phyloP scores from a whole-genome alignment of 345 rosid species.

The Eucalyptus regnans region DNA sequence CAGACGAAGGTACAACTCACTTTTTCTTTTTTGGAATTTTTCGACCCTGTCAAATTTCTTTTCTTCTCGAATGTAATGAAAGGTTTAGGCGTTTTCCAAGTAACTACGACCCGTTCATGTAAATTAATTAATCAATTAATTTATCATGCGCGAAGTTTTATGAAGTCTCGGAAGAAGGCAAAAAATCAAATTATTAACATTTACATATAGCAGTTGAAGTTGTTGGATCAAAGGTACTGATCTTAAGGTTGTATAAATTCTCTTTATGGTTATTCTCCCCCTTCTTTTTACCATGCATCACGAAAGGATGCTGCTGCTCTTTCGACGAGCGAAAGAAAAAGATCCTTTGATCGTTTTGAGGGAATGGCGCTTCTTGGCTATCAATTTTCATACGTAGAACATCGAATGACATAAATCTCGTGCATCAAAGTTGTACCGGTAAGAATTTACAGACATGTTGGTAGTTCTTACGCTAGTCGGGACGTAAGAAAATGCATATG shows the following conservation, averaged over 20 bases:
- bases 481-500: neutral
- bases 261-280: neutral
- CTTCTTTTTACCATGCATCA: neutral
- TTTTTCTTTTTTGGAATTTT: neutral
- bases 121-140: neutral
- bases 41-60: neutral
- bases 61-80: neutral
- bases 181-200: neutral
- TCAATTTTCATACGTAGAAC: neutral
- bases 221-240: neutral
- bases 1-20: neutral
- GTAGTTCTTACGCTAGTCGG: neutral
- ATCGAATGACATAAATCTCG: neutral
- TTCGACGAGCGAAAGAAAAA: neutral
- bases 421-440: neutral
- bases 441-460: neutral
- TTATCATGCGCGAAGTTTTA: neutral
- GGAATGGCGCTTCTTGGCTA: neutral
- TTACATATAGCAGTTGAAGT: neutral
- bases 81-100: neutral
- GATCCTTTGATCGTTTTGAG: neutral
- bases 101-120: neutral
- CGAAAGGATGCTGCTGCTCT: neutral
- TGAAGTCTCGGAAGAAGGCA: neutral
- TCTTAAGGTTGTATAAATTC: no score